Evolutionary conservation across 1,139 yeast species (phyloP).

Genomic region (Candida buenavistaensis): DNA sequence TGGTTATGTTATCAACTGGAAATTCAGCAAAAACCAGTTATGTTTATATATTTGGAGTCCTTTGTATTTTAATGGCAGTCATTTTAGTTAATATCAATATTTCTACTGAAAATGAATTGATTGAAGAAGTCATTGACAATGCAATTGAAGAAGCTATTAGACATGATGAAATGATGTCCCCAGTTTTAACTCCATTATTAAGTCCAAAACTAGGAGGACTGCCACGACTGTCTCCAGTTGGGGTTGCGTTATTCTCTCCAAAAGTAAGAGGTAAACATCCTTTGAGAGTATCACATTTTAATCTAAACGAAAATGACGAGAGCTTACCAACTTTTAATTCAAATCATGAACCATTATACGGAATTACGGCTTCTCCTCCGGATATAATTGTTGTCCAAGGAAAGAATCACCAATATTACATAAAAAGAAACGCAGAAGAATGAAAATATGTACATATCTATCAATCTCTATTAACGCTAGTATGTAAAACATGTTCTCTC

Average conservation of each 20-base stretch:
- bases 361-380: slow-evolving; percentile 13
- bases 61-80: slow-evolving; percentile 47
- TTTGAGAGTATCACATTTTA: slow-evolving; percentile 13
- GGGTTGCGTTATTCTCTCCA: slow-evolving; percentile 5
- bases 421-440: slow-evolving; percentile 17
- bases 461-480: slow-evolving; percentile 37
- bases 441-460: slow-evolving; percentile 3
- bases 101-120: slow-evolving; percentile 44
- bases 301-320: slow-evolving; percentile 17
- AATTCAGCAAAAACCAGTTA: slow-evolving; percentile 24
- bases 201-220: slow-evolving; percentile 14
- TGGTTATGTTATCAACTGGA: slow-evolving; percentile 25
- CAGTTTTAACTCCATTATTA: slow-evolving; percentile 46
- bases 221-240: slow-evolving; percentile 5
- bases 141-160: slow-evolving; percentile 50
- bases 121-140: slow-evolving; percentile 50
- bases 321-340: slow-evolving; percentile 18
- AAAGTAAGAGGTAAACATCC: slow-evolving; percentile 6
- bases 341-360: slow-evolving; percentile 26
- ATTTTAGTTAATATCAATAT: slow-evolving; percentile 45
- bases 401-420: slow-evolving; percentile 41
- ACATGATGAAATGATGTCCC: slow-evolving; percentile 47
- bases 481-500: slow-evolving; percentile 46
- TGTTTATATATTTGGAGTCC: slow-evolving; percentile 45
- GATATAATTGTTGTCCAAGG: slow-evolving; percentile 37